Evolutionary conservation across 306 rosid genomes (phyloP).

Genomic region (Inga leiocalycina): DNA sequence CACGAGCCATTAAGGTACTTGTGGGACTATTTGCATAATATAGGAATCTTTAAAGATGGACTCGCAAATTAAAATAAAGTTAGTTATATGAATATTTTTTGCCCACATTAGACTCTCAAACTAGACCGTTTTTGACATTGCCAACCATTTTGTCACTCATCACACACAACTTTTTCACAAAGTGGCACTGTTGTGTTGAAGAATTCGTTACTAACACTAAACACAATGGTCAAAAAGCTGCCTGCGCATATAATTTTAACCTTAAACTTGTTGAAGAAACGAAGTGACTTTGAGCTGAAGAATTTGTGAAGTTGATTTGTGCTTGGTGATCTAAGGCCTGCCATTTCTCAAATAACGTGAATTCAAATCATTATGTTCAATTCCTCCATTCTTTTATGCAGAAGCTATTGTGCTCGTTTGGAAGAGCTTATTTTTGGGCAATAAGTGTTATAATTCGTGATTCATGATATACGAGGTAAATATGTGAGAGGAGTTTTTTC

Average conservation of each 20-base stretch:
- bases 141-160: neutral
- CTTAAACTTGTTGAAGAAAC: neutral
- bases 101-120: too few relatives aligned
- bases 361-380: neutral
- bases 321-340: neutral
- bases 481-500: too few relatives aligned
- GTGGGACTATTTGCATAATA: neutral
- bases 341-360: neutral
- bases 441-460: too few relatives aligned
- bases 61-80: neutral
- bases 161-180: neutral
- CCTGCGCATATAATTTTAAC: too few relatives aligned
- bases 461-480: too few relatives aligned
- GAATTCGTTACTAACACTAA: too few relatives aligned
- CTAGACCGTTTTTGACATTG: neutral
- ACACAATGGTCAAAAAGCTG: too few relatives aligned
- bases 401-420: too few relatives aligned
- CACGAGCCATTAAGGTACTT: too few relatives aligned
- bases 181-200: too few relatives aligned
- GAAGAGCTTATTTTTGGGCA: too few relatives aligned
- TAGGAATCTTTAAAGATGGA: neutral
- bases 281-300: neutral
- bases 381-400: neutral
- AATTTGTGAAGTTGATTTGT: neutral
- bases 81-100: too few relatives aligned